Conservation (phyloP, 345 rosid genomes). For the Murraya paniculata region DNA sequence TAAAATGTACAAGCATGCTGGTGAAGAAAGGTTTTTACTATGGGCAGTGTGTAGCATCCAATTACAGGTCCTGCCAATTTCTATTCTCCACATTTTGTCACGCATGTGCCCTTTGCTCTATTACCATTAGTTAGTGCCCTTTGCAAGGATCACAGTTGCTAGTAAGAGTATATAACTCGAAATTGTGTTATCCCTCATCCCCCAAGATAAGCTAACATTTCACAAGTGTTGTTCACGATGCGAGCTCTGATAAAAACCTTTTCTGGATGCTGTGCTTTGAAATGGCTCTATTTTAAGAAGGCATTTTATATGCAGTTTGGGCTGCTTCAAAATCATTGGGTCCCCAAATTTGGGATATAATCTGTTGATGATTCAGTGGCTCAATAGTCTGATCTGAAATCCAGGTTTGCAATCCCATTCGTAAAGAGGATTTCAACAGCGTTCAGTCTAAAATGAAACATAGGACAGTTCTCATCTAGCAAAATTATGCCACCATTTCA, state of each 20-base stretch:
- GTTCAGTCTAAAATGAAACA: background rate
- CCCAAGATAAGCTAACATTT: background rate
- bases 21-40: constrained; percentile 92
- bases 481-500: background rate
- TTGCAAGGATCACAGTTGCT: background rate
- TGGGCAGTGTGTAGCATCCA: constrained; percentile 99
- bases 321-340: constrained; percentile 25
- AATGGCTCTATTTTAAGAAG: constrained; percentile 15
- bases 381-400: constrained; percentile 4
- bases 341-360: constrained; percentile 12
- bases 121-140: background rate
- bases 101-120: background rate
- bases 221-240: background rate
- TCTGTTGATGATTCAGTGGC: constrained; percentile 24
- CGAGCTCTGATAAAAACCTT: background rate
- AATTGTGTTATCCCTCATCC: background rate
- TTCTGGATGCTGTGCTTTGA: background rate
- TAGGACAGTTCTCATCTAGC: background rate
- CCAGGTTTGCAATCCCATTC: constrained; percentile 7
- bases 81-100: background rate
- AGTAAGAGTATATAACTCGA: background rate
- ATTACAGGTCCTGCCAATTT: constrained; percentile 60
- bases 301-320: constrained; percentile 17
- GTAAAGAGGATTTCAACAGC: constrained; percentile 1
- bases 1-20: constrained; percentile 89